Evolutionary conservation across 2,329 filamentous ascomycete genomes (phyloP).

Genomic region (Aspergillus puulaauensis): DNA sequence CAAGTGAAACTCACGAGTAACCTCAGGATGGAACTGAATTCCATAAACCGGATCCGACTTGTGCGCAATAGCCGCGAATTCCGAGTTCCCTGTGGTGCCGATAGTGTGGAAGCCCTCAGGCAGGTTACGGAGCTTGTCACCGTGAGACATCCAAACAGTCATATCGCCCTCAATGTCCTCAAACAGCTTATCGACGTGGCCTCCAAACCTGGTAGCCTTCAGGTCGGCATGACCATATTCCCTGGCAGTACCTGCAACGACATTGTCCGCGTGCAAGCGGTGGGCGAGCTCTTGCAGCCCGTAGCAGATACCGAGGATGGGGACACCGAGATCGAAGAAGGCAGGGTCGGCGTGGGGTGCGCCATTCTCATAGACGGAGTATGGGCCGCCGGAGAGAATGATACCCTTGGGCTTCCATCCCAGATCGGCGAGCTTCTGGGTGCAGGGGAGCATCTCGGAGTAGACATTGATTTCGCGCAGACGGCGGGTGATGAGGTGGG

Average conservation of each 20-base stretch:
- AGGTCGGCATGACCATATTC: conserved; percentile 73
- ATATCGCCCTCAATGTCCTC: conserved; percentile 68
- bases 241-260: conserved; percentile 64
- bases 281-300: conserved; percentile 71
- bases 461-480: conserved; percentile 79
- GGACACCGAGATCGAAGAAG: conserved; percentile 72
- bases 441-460: conserved; percentile 85
- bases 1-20: conserved; percentile 49
- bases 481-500: conserved; percentile 35
- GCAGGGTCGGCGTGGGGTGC: conserved; percentile 79
- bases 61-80: conserved; percentile 69
- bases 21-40: conserved; percentile 88
- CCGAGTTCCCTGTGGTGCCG: conserved; percentile 72
- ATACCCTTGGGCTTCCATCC: conserved; percentile 80
- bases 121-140: conserved; percentile 76
- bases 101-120: conserved; percentile 73
- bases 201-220: conserved; percentile 55
- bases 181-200: conserved; percentile 76
- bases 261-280: conserved; percentile 63
- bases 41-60: conserved; percentile 67
- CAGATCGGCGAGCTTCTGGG: conserved; percentile 74
- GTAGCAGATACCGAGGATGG: conserved; percentile 63
- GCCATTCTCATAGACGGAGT: conserved; percentile 77
- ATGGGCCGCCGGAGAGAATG: conserved; percentile 51
- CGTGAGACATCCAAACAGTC: conserved; percentile 83